Conservation (phyloP, 2,329 filamentous ascomycete species). For the Colletotrichum sp. region DNA sequence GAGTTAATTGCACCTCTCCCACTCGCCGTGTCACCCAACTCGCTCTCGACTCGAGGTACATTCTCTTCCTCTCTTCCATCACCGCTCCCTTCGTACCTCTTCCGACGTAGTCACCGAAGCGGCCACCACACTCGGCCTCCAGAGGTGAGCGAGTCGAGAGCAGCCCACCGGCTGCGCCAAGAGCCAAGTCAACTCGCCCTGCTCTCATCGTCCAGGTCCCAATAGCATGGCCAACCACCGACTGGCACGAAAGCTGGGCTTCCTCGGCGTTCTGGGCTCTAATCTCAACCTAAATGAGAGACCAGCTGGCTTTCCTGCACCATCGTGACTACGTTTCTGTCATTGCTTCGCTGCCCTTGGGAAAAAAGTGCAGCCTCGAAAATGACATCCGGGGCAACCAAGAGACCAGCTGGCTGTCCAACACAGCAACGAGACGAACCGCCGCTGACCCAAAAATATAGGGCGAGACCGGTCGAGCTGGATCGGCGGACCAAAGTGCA, state of each 20-base stretch:
- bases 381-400: not conserved
- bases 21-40: not conserved
- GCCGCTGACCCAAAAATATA: not conserved
- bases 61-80: not conserved
- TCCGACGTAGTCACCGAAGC: not conserved
- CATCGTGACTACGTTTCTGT: not conserved
- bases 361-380: not conserved
- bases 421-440: not conserved
- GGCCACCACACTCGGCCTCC: not conserved
- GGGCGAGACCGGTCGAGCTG: not conserved
- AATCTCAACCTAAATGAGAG: conserved; percentile 17
- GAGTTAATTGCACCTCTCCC: not conserved
- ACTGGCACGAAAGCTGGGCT: conserved; percentile 7
- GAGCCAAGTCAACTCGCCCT: conserved; percentile 2
- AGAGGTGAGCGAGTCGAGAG: not conserved
- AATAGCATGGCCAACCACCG: conserved; percentile 9
- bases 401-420: not conserved
- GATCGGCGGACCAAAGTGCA: not conserved
- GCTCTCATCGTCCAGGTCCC: not conserved
- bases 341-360: not conserved
- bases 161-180: conserved; percentile 2
- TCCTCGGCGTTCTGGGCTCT: conserved; percentile 21
- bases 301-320: not conserved
- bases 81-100: not conserved
- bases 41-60: not conserved